Conservation (phyloP, 2,329 filamentous ascomycete species). For the Xylariomycetidae sp. region DNA sequence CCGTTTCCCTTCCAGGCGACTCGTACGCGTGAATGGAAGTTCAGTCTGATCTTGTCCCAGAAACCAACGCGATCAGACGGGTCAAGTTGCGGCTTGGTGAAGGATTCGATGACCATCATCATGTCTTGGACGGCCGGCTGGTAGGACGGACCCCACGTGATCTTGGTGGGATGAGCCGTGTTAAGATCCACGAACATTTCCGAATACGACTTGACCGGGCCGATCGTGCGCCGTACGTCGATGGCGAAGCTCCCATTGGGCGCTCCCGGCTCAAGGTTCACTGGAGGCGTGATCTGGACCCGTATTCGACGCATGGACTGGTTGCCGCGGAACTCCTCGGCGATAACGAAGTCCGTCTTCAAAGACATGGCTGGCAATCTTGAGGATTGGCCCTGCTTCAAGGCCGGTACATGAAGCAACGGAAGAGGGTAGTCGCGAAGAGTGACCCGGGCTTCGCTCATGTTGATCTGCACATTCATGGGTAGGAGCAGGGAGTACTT, state of each 20-base stretch:
- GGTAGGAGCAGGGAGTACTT: slow-evolving; percentile 85
- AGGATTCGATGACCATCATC: slow-evolving; percentile 99
- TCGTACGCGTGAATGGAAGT: slow-evolving; percentile 85
- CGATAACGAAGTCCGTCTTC: slow-evolving; percentile 88
- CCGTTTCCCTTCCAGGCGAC: slow-evolving; percentile 93
- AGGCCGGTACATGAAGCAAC: slow-evolving; percentile 78
- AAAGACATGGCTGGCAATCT: slow-evolving; percentile 77
- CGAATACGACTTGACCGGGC: slow-evolving; percentile 93
- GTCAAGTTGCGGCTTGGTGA: slow-evolving; percentile 92
- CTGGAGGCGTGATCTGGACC: slow-evolving; percentile 77
- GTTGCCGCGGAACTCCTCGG: slow-evolving; percentile 79
- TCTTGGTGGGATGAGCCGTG: slow-evolving; percentile 81
- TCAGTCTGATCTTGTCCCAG: slow-evolving; percentile 96
- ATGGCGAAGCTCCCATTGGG: slow-evolving; percentile 68
- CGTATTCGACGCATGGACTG: slow-evolving; percentile 75
- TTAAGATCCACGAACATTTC: slow-evolving; percentile 91
- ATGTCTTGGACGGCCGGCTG: slow-evolving; percentile 98
- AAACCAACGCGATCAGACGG: slow-evolving; percentile 91
- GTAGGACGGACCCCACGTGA: slow-evolving; percentile 96
- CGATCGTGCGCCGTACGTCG: slow-evolving; percentile 83
- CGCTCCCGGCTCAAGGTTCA: slow-evolving; percentile 47
- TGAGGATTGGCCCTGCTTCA: slow-evolving; percentile 73
- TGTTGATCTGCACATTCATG: slow-evolving; percentile 81
- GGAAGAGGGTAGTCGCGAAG: slow-evolving; percentile 92
- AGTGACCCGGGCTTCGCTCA: slow-evolving; percentile 83